Percentiles rank a stretch among this genome's conserved stretches.
These are phyloP conservation scores for Xerocomellus amylosporus DNA, from an alignment of 768 basidiomycete species.

Conservation along the genomic window DNA sequence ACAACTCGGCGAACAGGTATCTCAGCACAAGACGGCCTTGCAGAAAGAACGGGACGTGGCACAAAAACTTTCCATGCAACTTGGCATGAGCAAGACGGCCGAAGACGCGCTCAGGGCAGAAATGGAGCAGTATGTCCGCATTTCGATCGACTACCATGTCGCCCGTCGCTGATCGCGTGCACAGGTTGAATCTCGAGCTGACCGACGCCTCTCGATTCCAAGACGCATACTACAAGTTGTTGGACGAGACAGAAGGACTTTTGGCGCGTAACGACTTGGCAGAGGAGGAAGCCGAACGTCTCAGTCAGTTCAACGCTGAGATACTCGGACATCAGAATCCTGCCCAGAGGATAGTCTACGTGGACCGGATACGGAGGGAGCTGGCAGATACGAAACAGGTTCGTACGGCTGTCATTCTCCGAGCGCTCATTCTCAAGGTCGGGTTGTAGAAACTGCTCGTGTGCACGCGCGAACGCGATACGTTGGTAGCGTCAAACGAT, in stretches of 20 bases:
- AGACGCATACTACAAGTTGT: conserved; percentile 64
- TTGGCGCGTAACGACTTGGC: conserved; percentile 71
- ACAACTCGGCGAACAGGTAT: conserved; percentile 31
- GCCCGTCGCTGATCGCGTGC: not conserved
- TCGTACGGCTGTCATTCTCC: conserved; percentile 24
- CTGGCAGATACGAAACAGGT: conserved; percentile 81
- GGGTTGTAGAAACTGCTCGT: conserved; percentile 45
- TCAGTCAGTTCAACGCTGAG: conserved; percentile 81
- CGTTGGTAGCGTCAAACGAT: conserved; percentile 40
- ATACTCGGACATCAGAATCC: conserved; percentile 84
- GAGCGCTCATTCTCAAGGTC: not conserved
- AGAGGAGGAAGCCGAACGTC: conserved; percentile 71
- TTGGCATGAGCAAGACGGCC: conserved; percentile 57
- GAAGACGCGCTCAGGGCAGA: conserved; percentile 70
- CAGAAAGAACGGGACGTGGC: conserved; percentile 47
- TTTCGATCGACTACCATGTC: not conserved
- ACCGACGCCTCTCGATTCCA: conserved; percentile 61
- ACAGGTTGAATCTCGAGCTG: conserved; percentile 50
- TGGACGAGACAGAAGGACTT: conserved; percentile 62
- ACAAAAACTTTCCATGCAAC: conserved; percentile 46
- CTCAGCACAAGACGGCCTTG: conserved; percentile 36
- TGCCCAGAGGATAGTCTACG: conserved; percentile 81
- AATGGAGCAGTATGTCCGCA: conserved; percentile 56
- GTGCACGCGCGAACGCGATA: conserved; percentile 48
- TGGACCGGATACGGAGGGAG: conserved; percentile 79